These are phyloP conservation scores for Hymenoscyphus fructigenus DNA, from an alignment of 2,329 filamentous ascomycete genomes.

Conservation along the genomic window DNA sequence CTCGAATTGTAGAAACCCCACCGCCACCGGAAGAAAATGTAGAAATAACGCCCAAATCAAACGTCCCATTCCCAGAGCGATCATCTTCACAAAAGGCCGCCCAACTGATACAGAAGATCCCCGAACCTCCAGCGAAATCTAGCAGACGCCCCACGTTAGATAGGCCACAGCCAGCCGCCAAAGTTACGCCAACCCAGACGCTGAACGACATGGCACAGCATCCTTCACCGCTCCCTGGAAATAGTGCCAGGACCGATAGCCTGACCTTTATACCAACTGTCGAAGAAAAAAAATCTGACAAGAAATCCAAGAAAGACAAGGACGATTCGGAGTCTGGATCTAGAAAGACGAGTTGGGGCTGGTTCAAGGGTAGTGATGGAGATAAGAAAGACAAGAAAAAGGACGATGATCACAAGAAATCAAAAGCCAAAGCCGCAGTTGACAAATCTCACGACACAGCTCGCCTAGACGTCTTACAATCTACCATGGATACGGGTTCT, in stretches of 20 bases:
- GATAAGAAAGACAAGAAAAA: constrained; percentile 68
- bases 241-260: constrained; percentile 65
- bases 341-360: constrained; percentile 82
- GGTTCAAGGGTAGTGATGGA: constrained; percentile 75
- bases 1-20: constrained; percentile 66
- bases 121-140: constrained; percentile 50
- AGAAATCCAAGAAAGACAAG: constrained; percentile 72
- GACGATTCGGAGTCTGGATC: constrained; percentile 56
- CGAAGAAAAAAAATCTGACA: constrained; percentile 74
- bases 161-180: constrained; percentile 32
- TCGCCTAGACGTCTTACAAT: constrained; percentile 82
- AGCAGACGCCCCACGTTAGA: constrained; percentile 42
- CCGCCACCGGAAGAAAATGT: constrained; percentile 34
- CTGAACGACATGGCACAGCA: constrained; percentile 62
- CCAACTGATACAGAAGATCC: constrained; percentile 29
- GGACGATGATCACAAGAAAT: constrained; percentile 62
- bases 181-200: constrained; percentile 21
- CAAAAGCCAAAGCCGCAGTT: constrained; percentile 58
- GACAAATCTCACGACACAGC: constrained; percentile 73
- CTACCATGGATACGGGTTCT: constrained; percentile 70
- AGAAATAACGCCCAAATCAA: constrained; percentile 12
- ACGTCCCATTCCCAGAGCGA: constrained; percentile 49
- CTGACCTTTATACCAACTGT: constrained; percentile 79
- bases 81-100: constrained; percentile 52
- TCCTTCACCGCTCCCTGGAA: constrained; percentile 69